Base-by-base conservation (phyloP, 2,329 filamentous ascomycete species). In the Grosmannia huntii region DNA sequence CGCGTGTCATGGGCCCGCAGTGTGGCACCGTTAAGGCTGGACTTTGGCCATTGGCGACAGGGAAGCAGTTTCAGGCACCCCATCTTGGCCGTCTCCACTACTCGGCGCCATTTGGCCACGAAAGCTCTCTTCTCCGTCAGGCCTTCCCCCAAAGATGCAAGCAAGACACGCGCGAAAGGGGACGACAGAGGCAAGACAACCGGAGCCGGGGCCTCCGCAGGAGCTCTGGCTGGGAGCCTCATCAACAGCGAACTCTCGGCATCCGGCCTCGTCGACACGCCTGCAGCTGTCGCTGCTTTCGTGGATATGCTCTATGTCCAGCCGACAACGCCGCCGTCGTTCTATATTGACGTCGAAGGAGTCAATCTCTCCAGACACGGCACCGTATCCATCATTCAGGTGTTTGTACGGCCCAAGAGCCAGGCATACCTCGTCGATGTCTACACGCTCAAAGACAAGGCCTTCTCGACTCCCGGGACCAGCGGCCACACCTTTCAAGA, bases 291-390 rank as follows among this genome's bases (percentile, higher is more conserved):
- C 49, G 19, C 12, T 5, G 27, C 25, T 16, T 27, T 51, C 14
- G 49, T 51, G 49, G 49, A 51, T 12, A 51, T n/a, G 5, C 49
- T 51, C 3, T 31, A 27, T 51, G 49, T 12, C 10, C 27, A 31
- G 23, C 27, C 49, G 5, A 31, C 21, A 5, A 51, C 12, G 27
- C 27, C 27, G 28, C 51, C 51, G 12, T 16, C 51, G 31, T 57
- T 66, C 21, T 66, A 63, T 28, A 16, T 66, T 1, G 64, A 66
- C 33, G 49, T 65, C 6, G 64, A 66, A 21, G 63, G 63, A 4
- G 48, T 59, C 5, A 6, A 53, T 14, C 63, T 65, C 46, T 38
- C 58, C 33, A 56, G 65, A 2, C 0, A 60, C 14, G 65, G 64
- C 3, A 62, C 61, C 11, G 31, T 66, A 11, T 56, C 60, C 4